Percentiles rank a stretch among this genome's conserved stretches.
Evolutionary conservation across 352 stramenopile genomes (phyloP).

Genomic region (Phytophthora foliorum): DNA sequence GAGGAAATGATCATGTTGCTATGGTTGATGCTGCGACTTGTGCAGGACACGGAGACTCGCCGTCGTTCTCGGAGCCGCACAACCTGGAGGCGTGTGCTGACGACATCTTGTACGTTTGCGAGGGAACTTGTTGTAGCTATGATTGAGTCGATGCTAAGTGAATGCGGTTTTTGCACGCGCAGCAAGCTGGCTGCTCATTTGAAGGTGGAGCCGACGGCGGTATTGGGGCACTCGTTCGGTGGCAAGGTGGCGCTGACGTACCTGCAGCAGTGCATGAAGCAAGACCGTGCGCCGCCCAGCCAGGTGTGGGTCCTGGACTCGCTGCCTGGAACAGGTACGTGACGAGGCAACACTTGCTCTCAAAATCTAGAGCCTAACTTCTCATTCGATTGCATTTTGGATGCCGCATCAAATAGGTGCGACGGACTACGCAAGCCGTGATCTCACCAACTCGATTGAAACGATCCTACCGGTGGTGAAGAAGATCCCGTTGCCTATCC

Average conservation of each 20-base stretch:
- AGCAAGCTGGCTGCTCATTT: constrained; percentile 65
- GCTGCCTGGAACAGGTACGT: constrained; percentile 69
- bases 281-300: constrained; percentile 48
- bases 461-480: constrained; percentile 75
- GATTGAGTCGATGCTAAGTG: neutral
- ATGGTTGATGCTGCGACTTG: neutral
- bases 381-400: neutral
- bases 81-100: constrained; percentile 71
- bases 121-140: neutral
- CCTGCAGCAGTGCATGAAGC: constrained; percentile 58
- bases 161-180: neutral
- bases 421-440: constrained; percentile 72
- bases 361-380: neutral
- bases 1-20: constrained; percentile 2
- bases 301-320: constrained; percentile 83
- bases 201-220: constrained; percentile 62
- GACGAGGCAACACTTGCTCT: neutral
- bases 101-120: constrained; percentile 65
- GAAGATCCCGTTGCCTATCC: constrained; percentile 77
- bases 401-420: too few species aligned
- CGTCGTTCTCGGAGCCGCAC: constrained; percentile 71
- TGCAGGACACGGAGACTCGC: constrained; percentile 77
- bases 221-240: constrained; percentile 83
- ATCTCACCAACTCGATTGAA: constrained; percentile 77
- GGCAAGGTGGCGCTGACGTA: constrained; percentile 85